Conservation (phyloP, 768 basidiomycete species). For the Fibroporia radiculosa region DNA sequence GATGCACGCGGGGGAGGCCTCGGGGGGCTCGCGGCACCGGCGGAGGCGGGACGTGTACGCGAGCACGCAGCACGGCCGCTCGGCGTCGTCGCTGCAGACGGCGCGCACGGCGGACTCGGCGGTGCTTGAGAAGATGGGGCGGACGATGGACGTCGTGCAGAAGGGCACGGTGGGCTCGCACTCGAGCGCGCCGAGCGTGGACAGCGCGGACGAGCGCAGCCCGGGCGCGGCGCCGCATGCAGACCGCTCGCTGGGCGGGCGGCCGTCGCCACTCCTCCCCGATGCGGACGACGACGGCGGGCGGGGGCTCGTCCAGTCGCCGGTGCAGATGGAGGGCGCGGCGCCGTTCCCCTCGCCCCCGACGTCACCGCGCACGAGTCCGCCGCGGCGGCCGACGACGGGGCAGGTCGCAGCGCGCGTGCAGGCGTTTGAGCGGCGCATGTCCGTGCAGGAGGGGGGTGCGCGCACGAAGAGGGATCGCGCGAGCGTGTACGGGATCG, state of each 20-base stretch:
- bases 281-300: neutral
- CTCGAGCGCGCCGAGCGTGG: constrained; percentile 6
- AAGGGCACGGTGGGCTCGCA: constrained; percentile 21
- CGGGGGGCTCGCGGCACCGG: constrained; percentile 9
- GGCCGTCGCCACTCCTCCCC: constrained; percentile 6
- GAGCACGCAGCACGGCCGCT: constrained; percentile 23
- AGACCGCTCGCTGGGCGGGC: constrained; percentile 1
- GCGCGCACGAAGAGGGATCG: constrained; percentile 32
- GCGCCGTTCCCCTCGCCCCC: constrained; percentile 1
- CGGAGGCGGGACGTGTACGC: constrained; percentile 17
- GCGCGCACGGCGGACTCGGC: constrained; percentile 62
- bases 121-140: constrained; percentile 57
- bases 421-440: constrained; percentile 47
- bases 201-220: constrained; percentile 8
- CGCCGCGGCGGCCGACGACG: constrained; percentile 16
- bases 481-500: constrained; percentile 51
- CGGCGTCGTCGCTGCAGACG: constrained; percentile 42
- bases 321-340: constrained; percentile 4
- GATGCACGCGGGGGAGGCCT: constrained; percentile 8
- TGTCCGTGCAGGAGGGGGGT: constrained; percentile 37
- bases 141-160: constrained; percentile 65
- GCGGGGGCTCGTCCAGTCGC: constrained; percentile 9
- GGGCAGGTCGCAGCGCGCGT: constrained; percentile 43
- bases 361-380: constrained; percentile 2
- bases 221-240: neutral